phyloP scores from a whole-genome alignment of 1,284 basidiomycete genomes.

The Boletus calvinii region DNA sequence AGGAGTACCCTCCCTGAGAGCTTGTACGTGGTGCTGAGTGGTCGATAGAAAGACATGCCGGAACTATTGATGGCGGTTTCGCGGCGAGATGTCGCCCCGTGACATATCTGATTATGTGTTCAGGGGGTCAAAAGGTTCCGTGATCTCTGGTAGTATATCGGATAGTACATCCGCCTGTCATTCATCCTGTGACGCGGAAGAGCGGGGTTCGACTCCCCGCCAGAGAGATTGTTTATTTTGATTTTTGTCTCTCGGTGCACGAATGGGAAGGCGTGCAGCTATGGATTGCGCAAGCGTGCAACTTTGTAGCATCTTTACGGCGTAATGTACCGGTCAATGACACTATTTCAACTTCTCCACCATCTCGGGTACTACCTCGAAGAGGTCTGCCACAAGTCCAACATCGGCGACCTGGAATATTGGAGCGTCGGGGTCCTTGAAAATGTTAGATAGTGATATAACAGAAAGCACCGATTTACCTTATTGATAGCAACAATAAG shows the following conservation, averaged over 20 bases:
- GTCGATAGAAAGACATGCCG: slow-evolving; percentile 40
- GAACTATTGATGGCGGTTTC: no score
- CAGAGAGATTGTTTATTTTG: slow-evolving; percentile 32
- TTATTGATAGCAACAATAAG: slow-evolving; percentile 99
- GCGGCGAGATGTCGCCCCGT: no score
- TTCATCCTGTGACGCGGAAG: slow-evolving; percentile 39
- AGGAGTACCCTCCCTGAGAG: slow-evolving; percentile 49
- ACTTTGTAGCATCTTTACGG: background rate
- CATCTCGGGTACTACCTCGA: slow-evolving; percentile 85
- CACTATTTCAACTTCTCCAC: slow-evolving; percentile 78
- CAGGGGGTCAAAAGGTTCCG: no score
- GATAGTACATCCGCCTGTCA: slow-evolving; percentile 47
- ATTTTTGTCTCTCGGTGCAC: background rate
- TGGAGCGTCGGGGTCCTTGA: slow-evolving; percentile 92
- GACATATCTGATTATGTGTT: background rate
- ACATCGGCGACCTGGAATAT: slow-evolving; percentile 99
- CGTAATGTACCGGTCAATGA: slow-evolving; percentile 3
- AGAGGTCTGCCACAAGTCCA: slow-evolving; percentile 92
- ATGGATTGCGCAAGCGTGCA: background rate
- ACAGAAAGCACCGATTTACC: slow-evolving; percentile 39
- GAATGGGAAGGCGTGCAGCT: no score
- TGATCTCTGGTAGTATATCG: slow-evolving; percentile 46
- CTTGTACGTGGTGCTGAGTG: slow-evolving; percentile 30
- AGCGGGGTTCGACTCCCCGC: slow-evolving; percentile 47
- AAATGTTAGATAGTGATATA: slow-evolving; percentile 15